Evolutionary conservation across 345 rosid species (phyloP), one percentile per base, ranked within the genome.

Genomic region (Geranium rotundifolium): DNA sequence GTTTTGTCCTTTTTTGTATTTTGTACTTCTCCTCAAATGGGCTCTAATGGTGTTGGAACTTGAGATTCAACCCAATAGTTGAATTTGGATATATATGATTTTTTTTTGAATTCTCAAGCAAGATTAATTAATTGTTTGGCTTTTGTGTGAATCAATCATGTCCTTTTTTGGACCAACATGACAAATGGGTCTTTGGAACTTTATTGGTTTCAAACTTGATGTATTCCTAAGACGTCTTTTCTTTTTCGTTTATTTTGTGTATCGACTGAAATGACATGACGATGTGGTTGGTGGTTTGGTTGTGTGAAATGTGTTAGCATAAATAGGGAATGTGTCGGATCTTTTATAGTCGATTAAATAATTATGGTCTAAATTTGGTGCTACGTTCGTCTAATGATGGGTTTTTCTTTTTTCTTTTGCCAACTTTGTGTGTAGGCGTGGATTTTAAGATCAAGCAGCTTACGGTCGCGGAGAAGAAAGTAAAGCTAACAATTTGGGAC

Each of bases 401-500:
- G 27, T 23, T 58, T 29, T 19, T 41, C 29, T 19, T 60, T 18
- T 56, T 57, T 69, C 23, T 8, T 59, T 31, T 56, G 23, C 61
- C 19, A 59, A 46, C 58, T 34, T 18, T 61, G 56, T 29, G 66
- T 61, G 19, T 63, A 92, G 98, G 98, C 66, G 98, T 92, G 74
- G 98, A 92, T 81, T 89, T 92, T 76, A 92, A 92, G 86, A 89
- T 92, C 88, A 89, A 89, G 82, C 84, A 69, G 67, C 77, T 92
- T 59, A 78, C 76, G 34, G 90, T 92, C 2, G 91, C 84, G 57
- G 96, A 87, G 69, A 89, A 83, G 83, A 77, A 84, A 71, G 68
- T 91, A 60, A 91, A 91, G 85, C 89, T 91, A 55, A 91, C 98
- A 37, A 89, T 91, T 17, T 91, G 98, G 98, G 98, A 91, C 72